phyloP scores from a whole-genome alignment of 2,329 filamentous ascomycete genomes.

The Xylaria sp. region DNA sequence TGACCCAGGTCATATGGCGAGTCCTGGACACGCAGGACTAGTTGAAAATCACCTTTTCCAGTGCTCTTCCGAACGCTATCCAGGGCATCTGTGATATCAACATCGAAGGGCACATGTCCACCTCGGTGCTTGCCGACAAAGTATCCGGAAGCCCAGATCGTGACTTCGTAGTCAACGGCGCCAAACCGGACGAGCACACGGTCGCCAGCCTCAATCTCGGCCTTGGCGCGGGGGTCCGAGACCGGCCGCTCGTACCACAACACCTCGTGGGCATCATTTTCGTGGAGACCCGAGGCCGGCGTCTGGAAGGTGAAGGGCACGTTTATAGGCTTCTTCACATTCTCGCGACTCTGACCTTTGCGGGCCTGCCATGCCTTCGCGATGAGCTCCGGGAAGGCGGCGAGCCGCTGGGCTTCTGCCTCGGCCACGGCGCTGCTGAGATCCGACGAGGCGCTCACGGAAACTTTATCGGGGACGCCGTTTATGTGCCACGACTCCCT shows the following conservation, averaged over 20 bases:
- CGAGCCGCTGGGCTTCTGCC: conserved; percentile 59
- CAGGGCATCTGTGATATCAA: conserved; percentile 67
- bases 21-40: conserved; percentile 70
- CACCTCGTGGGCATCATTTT: conserved; percentile 72
- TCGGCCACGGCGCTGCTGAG: conserved; percentile 45
- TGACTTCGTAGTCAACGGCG: conserved; percentile 71
- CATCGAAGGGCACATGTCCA: conserved; percentile 67
- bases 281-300: conserved; percentile 70
- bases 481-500: conserved; percentile 63
- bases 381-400: conserved; percentile 61
- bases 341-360: conserved; percentile 46
- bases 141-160: conserved; percentile 65
- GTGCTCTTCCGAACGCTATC: conserved; percentile 39
- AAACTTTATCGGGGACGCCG: conserved; percentile 59
- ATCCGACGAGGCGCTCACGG: conserved; percentile 42
- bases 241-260: conserved; percentile 72
- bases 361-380: conserved; percentile 57
- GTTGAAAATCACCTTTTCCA: conserved; percentile 49
- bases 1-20: conserved; percentile 73
- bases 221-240: conserved; percentile 58
- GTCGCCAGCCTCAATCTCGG: conserved; percentile 55
- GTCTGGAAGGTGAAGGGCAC: conserved; percentile 75
- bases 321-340: conserved; percentile 64
- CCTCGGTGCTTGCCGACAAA: conserved; percentile 66
- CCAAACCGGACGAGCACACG: conserved; percentile 66